phyloP scores from a whole-genome alignment of 2,329 filamentous ascomycete species.

The Cryphonectria japonica region DNA sequence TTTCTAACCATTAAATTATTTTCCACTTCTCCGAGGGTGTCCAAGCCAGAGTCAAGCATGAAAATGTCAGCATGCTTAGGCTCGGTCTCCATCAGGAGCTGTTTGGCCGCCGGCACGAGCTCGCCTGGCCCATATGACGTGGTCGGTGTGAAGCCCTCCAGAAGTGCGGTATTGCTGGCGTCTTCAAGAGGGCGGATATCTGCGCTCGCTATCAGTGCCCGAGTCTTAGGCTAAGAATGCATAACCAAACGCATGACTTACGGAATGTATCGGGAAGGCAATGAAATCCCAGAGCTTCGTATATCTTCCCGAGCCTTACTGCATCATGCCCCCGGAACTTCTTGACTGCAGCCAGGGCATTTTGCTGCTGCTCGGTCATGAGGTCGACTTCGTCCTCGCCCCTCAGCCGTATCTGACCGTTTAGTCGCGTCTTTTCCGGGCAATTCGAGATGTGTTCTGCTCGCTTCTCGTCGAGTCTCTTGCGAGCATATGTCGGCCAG shows the following conservation, averaged over 20 bases:
- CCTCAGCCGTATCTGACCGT: not conserved
- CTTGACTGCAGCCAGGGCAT: not conserved
- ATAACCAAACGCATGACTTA: not conserved
- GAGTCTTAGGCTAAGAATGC: too few relatives aligned
- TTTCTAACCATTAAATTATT: too few relatives aligned
- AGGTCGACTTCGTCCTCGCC: not conserved
- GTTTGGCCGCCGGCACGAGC: too few relatives aligned
- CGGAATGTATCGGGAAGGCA: not conserved
- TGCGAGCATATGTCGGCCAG: not conserved
- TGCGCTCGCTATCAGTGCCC: too few relatives aligned
- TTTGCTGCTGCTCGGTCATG: not conserved
- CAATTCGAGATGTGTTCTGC: not conserved
- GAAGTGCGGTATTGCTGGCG: too few relatives aligned
- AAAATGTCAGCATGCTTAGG: too few relatives aligned
- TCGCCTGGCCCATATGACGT: too few relatives aligned
- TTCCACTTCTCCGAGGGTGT: too few relatives aligned
- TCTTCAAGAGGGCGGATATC: too few relatives aligned
- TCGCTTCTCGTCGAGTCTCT: not conserved
- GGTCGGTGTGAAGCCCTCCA: too few relatives aligned
- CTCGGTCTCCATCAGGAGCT: too few relatives aligned
- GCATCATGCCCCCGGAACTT: not conserved
- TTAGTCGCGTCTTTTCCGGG: not conserved
- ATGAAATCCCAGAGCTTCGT: not conserved
- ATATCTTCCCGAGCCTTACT: not conserved
- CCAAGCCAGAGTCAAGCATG: too few relatives aligned